These are phyloP conservation scores for Mycena kentingensis DNA, from an alignment of 768 basidiomycete genomes.

Conservation along the genomic window DNA sequence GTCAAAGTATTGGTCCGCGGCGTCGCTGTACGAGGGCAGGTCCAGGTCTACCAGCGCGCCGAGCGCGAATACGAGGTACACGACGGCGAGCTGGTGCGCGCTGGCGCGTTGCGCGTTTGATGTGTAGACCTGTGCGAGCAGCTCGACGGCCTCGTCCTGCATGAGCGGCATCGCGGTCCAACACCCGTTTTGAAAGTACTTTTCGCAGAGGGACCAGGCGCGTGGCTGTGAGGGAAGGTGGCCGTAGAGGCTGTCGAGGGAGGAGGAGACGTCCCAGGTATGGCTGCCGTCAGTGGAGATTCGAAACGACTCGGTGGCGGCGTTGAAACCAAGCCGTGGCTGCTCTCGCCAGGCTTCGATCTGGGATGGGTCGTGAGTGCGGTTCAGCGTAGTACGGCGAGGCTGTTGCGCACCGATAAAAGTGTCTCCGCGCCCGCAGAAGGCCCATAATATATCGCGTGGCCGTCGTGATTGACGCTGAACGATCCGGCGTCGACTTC, in stretches of 20 bases:
- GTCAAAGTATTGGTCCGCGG: constrained; percentile 50
- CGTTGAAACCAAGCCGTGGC: constrained; percentile 5
- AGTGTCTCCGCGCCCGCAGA: constrained; percentile 50
- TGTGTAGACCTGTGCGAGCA: constrained; percentile 10
- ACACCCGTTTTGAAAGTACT: constrained; percentile 43
- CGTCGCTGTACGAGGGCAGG: constrained; percentile 33
- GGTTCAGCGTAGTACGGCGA: too few relatives aligned
- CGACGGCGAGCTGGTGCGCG: constrained; percentile 23
- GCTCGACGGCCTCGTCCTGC: constrained; percentile 49
- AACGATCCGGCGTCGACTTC: constrained; percentile 46
- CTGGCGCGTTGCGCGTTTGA: neutral
- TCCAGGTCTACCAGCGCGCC: constrained; percentile 26
- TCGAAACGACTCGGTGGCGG: constrained; percentile 29
- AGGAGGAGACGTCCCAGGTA: constrained; percentile 21
- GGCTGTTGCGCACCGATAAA: neutral
- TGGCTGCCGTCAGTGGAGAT: constrained; percentile 24
- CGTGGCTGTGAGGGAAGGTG: constrained; percentile 37
- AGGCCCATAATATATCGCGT: constrained; percentile 52
- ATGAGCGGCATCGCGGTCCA: constrained; percentile 48
- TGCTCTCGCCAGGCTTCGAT: constrained; percentile 10
- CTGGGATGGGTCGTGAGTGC: too few relatives aligned
- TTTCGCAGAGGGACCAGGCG: constrained; percentile 46
- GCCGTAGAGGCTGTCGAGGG: constrained; percentile 28
- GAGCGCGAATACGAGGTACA: constrained; percentile 24
- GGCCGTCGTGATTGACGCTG: constrained; percentile 42